These are phyloP conservation scores for Suillus ampliporus DNA, from an alignment of 768 basidiomycete species.

Conservation along the genomic window DNA sequence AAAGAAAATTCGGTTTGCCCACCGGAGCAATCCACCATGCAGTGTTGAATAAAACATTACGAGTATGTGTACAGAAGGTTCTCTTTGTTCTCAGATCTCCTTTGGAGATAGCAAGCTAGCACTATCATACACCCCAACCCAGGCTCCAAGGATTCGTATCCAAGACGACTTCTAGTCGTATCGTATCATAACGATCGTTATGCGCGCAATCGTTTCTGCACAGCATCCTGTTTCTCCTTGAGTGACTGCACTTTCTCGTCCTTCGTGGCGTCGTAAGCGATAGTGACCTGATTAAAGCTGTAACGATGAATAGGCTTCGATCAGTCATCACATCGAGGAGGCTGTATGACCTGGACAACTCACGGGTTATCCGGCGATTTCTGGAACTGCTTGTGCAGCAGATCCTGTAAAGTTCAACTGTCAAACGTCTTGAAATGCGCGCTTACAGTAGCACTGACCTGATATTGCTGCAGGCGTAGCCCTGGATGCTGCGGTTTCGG, in stretches of 20 bases:
- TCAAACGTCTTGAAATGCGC: slow-evolving; percentile 3
- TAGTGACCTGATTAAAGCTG: slow-evolving; percentile 84
- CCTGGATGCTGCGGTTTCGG: slow-evolving; percentile 74
- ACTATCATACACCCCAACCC: background rate
- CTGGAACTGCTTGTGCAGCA: slow-evolving; percentile 93
- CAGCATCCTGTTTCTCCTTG: slow-evolving; percentile 65
- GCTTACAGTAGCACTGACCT: slow-evolving; percentile 46
- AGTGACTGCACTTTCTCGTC: slow-evolving; percentile 84
- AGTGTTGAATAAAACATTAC: background rate
- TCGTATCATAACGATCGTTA: slow-evolving; percentile 1
- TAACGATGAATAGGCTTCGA: background rate
- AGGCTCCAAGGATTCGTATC: background rate
- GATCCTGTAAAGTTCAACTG: slow-evolving; percentile 55
- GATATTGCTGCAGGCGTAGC: slow-evolving; percentile 89
- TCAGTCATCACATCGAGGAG: slow-evolving; percentile 7
- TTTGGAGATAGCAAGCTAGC: background rate
- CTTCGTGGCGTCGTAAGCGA: slow-evolving; percentile 86
- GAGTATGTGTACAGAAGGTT: background rate
- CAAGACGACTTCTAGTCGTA: background rate
- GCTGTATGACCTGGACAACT: slow-evolving; percentile 27
- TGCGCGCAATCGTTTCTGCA: slow-evolving; percentile 69
- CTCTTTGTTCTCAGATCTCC: background rate
- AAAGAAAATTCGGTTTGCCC: background rate
- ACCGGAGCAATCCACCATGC: background rate
- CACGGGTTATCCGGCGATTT: slow-evolving; percentile 97